Base-by-base conservation (phyloP, 129 eudicot genomes). In the Gnaphalium uliginosum region DNA sequence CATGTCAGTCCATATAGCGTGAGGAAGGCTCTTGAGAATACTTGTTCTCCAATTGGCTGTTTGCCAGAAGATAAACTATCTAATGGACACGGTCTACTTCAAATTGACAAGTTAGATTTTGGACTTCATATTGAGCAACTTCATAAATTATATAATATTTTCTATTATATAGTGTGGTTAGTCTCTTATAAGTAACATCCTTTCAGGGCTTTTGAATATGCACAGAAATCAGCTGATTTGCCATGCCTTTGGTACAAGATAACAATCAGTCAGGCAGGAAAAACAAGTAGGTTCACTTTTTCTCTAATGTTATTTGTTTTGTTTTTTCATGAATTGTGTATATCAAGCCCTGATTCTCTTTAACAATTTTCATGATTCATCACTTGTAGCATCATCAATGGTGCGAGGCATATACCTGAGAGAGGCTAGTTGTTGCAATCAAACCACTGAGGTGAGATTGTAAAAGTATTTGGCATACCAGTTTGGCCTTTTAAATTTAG, bases 81-180 rank as follows among this genome's bases (percentile, higher is more conserved):
- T 35, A 81, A 91, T 76, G 99, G 99, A 48, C 91, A 88, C 79
- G 99, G 99, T 66, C 92, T 94, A 72, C 83, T 94, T 90, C 99
- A 94, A 87, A 89, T 94, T 72, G 97, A 91, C 94, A 94, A 86
- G 99, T 94, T 66, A 93, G 78, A 21, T 87, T 61, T 72, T 67
- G 64, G 72, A 13, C 57, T 68, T 71, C 19, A 33, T 63, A 63
- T 54, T 15, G 26, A 77, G 58, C 53, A 9, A 58, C 60, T 69
- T 17, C 53, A 29, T 61, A 13, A 66, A 56, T 54, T 65, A 73
- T 29, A 21, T 66, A 19, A 64, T 64, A 54, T 8, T 35, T 51
- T 48, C 3, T 63, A 18, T 33, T 39, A 77, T 58, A 60, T 71
- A n/a, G 5, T 37, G 56, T 33, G 32, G 48, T 51, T 58, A 67